Conservation (phyloP, 2,329 filamentous ascomycete genomes). For the Coleophoma cylindrospora region DNA sequence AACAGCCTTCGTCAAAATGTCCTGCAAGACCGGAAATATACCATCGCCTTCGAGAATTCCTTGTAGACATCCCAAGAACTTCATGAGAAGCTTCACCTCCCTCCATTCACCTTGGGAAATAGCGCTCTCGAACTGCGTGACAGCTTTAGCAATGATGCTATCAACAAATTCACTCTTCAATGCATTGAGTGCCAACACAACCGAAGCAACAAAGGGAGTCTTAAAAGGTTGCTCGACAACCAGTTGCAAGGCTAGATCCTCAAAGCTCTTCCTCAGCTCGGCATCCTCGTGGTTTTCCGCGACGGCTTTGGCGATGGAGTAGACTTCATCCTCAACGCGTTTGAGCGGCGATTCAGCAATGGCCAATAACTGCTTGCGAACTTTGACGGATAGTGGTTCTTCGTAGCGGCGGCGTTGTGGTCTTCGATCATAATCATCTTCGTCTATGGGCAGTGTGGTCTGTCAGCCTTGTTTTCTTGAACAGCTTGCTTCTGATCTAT, state of each 20-base stretch:
- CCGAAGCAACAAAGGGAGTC: constrained; percentile 88
- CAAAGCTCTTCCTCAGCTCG: constrained; percentile 68
- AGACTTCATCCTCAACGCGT: constrained; percentile 73
- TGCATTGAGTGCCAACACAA: constrained; percentile 74
- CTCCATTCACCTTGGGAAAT: constrained; percentile 77
- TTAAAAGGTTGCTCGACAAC: constrained; percentile 91
- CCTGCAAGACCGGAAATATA: constrained; percentile 77
- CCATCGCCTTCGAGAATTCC: constrained; percentile 77
- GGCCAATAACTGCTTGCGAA: constrained; percentile 73
- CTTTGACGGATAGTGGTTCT: constrained; percentile 63
- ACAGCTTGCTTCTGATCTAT: not conserved
- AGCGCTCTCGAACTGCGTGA: constrained; percentile 57
- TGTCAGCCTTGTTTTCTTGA: constrained; percentile 19
- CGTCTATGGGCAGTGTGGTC: constrained; percentile 40
- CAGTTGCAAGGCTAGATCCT: constrained; percentile 70
- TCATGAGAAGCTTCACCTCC: constrained; percentile 82
- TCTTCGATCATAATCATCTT: constrained; percentile 73
- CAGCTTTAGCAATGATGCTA: constrained; percentile 62
- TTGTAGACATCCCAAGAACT: constrained; percentile 85
- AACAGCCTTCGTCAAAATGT: constrained; percentile 87
- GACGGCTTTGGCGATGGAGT: constrained; percentile 68
- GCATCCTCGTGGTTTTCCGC: constrained; percentile 83
- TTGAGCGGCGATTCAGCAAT: constrained; percentile 79
- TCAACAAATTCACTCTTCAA: constrained; percentile 69
- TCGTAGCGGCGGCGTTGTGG: constrained; percentile 71